These are phyloP conservation scores for Hura crepitans DNA, from an alignment of 441 rosid species.

Conservation along the genomic window DNA sequence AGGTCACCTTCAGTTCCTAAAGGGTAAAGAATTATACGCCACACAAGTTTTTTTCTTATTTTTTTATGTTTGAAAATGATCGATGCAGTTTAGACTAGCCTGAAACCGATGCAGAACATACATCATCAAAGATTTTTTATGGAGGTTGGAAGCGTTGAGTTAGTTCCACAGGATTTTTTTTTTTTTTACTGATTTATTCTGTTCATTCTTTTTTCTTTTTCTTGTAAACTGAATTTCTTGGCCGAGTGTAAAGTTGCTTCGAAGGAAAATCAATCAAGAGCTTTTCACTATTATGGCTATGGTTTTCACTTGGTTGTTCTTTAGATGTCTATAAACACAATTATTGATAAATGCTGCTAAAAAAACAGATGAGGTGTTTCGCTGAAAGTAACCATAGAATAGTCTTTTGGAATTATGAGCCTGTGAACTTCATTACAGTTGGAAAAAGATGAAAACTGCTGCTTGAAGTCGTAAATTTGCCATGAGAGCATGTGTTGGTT, in stretches of 20 bases:
- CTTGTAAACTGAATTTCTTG: conserved; percentile 6
- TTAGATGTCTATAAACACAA: background rate
- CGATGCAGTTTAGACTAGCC: conserved; percentile 14
- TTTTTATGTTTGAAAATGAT: too few species aligned
- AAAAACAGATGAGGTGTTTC: background rate
- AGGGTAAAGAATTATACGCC: conserved; percentile 11
- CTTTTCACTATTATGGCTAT: background rate
- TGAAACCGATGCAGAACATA: conserved; percentile 3
- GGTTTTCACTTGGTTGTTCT: too few species aligned
- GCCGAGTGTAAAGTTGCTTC: conserved; percentile 27
- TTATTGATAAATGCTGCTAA: background rate
- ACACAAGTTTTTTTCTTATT: conserved; percentile 27
- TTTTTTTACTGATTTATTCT: background rate
- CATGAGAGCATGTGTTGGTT: too few species aligned
- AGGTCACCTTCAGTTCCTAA: conserved; percentile 28
- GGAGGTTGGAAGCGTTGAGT: conserved; percentile 2
- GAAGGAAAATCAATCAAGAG: conserved; percentile 17
- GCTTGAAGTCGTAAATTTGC: too few species aligned
- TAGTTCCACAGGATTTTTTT: background rate
- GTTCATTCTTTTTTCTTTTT: conserved; percentile 1
- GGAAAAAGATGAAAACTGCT: too few species aligned
- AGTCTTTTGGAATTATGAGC: background rate
- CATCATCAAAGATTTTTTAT: conserved; percentile 1
- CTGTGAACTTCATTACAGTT: too few species aligned
- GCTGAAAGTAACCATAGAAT: background rate